These are phyloP conservation scores for Phytophthora hibernalis DNA, from an alignment of 352 stramenopile species.

Conservation along the genomic window DNA sequence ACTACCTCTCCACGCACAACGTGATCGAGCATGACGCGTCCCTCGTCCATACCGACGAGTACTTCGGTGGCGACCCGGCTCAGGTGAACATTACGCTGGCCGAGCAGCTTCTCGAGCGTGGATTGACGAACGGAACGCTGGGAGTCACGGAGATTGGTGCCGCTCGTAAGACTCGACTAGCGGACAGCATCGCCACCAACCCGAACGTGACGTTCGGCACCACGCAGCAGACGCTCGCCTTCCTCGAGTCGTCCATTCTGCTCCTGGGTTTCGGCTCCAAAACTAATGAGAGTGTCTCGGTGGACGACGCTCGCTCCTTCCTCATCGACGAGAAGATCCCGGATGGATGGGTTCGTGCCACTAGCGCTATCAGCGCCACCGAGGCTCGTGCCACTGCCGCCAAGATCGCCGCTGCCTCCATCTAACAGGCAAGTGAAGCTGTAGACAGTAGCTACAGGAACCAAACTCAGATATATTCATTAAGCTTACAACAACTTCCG, in stretches of 20 bases:
- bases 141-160: slow-evolving; percentile 40
- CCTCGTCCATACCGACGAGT: slow-evolving; percentile 58
- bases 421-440: neutral
- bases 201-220: slow-evolving; percentile 44
- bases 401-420: slow-evolving; percentile 35
- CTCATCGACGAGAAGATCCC: slow-evolving; percentile 51
- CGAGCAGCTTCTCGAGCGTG: slow-evolving; percentile 38
- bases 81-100: slow-evolving; percentile 42
- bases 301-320: slow-evolving; percentile 39
- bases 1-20: slow-evolving; percentile 48
- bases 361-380: slow-evolving; percentile 35
- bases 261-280: slow-evolving; percentile 44
- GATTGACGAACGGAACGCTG: slow-evolving; percentile 30
- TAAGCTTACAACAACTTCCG: neutral
- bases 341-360: slow-evolving; percentile 24
- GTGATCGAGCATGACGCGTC: slow-evolving; percentile 45
- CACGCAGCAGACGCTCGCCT: slow-evolving; percentile 40
- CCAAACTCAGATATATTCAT: neutral
- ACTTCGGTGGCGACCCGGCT: slow-evolving; percentile 43
- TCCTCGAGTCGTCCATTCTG: slow-evolving; percentile 46
- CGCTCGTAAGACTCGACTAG: slow-evolving; percentile 43
- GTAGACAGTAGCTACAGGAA: slow-evolving; percentile 18
- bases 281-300: slow-evolving; percentile 34
- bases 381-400: slow-evolving; percentile 36
- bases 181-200: slow-evolving; percentile 41